Evolutionary conservation across 768 basidiomycete genomes (phyloP).

Genomic region (Tephrocybe sp.): DNA sequence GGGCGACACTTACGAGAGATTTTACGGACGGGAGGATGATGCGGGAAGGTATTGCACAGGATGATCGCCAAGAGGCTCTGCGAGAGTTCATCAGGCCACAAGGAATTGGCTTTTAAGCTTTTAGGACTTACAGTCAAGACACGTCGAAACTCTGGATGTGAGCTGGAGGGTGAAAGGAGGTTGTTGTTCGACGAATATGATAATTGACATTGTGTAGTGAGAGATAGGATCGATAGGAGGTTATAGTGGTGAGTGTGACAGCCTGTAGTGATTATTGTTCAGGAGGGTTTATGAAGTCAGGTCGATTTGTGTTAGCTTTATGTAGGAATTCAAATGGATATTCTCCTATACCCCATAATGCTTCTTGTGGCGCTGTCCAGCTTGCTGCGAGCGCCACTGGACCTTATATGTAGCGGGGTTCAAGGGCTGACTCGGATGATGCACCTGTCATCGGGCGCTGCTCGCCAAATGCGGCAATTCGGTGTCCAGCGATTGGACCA

Average conservation of each 20-base stretch:
- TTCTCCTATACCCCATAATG: background rate
- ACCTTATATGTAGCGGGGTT: no score
- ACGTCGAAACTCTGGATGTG: background rate
- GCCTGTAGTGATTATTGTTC: background rate
- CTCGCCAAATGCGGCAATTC: no score
- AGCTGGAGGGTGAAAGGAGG: background rate
- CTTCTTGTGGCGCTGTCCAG: no score
- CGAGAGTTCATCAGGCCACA: background rate
- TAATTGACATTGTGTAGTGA: background rate
- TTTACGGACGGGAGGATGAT: background rate
- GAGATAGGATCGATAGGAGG: slow-evolving; percentile 4
- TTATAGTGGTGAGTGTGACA: background rate
- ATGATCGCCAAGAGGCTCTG: background rate
- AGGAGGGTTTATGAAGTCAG: background rate
- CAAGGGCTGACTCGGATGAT: no score
- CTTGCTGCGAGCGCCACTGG: no score
- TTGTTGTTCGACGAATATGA: slow-evolving; percentile 1
- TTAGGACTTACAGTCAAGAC: background rate
- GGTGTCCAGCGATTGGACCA: no score
- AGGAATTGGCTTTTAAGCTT: background rate
- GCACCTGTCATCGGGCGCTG: no score
- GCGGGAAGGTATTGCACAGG: background rate
- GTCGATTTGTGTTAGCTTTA: slow-evolving; percentile 1
- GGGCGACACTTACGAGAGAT: background rate
- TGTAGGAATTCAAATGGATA: background rate